A percentile compares a stretch with the other conserved stretches of the same genome.
Conservation (phyloP, 2,329 filamentous ascomycete genomes). For the Leptographium procerum region DNA sequence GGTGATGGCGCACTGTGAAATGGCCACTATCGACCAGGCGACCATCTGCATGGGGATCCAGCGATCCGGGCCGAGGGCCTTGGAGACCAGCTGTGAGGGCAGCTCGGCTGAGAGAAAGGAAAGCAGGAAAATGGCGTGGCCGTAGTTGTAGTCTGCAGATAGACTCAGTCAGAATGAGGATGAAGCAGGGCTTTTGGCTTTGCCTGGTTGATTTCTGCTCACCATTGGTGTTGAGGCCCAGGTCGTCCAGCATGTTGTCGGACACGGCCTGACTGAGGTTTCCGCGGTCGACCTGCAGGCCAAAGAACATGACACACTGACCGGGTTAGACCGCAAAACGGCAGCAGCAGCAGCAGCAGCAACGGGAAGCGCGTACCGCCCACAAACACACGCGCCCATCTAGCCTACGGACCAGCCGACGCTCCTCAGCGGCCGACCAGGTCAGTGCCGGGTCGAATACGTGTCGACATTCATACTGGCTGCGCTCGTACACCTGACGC, state of each 20-base stretch:
- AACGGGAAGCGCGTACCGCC: neutral
- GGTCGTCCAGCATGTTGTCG: slow-evolving; percentile 20
- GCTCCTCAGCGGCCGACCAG: slow-evolving; percentile 4
- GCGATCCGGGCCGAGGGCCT: slow-evolving; percentile 29
- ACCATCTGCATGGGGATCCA: slow-evolving; percentile 27
- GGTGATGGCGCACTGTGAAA: slow-evolving; percentile 19
- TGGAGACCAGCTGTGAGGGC: slow-evolving; percentile 49
- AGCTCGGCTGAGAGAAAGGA: slow-evolving; percentile 46
- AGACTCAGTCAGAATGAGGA: neutral
- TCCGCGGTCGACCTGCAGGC: slow-evolving; percentile 23
- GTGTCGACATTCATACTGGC: slow-evolving; percentile 2
- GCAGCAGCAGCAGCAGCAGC: neutral
- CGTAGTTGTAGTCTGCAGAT: slow-evolving; percentile 35
- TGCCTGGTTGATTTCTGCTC: neutral
- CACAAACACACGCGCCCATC: slow-evolving; percentile 6
- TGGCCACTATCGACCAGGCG: slow-evolving; percentile 22
- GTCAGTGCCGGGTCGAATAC: slow-evolving; percentile 1
- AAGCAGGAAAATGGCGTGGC: slow-evolving; percentile 42
- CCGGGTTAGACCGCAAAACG: neutral
- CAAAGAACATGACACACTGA: slow-evolving; percentile 23
- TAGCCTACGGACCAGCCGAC: slow-evolving; percentile 6
- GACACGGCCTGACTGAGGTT: slow-evolving; percentile 25
- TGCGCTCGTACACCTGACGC: neutral
- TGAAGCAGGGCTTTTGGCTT: neutral
- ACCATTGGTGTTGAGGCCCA: slow-evolving; percentile 24